Evolutionary conservation across 768 basidiomycete genomes (phyloP).

Genomic region (Aureoboletus auriporus): DNA sequence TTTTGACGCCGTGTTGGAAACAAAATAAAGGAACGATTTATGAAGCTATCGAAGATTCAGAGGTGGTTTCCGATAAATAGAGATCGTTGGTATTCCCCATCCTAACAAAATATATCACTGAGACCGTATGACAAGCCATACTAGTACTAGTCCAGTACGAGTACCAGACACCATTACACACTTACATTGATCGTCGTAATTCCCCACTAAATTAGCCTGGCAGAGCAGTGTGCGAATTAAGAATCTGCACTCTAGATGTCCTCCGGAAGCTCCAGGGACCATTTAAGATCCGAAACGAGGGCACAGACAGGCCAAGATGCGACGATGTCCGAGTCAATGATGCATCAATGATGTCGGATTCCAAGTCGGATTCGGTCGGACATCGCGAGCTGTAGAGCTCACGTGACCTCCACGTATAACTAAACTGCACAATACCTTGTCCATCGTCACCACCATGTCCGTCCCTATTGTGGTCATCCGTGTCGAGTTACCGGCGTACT

Average conservation of each 20-base stretch:
- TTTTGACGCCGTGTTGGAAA: slow-evolving; percentile 73
- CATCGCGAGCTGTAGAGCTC: neutral
- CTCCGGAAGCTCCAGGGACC: too few species aligned
- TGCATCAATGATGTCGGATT: too few species aligned
- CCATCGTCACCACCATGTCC: slow-evolving; percentile 16
- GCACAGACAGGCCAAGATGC: too few species aligned
- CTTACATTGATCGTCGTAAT: too few species aligned
- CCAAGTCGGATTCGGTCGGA: too few species aligned
- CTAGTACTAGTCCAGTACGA: slow-evolving; percentile 63
- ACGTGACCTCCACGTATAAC: slow-evolving; percentile 33
- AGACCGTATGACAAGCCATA: slow-evolving; percentile 52
- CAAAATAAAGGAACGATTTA: slow-evolving; percentile 63
- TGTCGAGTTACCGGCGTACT: slow-evolving; percentile 75
- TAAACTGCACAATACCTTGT: neutral
- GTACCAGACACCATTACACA: too few species aligned
- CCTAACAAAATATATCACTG: slow-evolving; percentile 60
- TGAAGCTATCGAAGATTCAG: slow-evolving; percentile 51
- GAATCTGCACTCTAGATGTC: too few species aligned
- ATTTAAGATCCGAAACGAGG: too few species aligned
- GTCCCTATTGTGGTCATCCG: slow-evolving; percentile 39
- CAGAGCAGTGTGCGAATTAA: too few species aligned
- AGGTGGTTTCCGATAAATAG: slow-evolving; percentile 64
- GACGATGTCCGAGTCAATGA: too few species aligned
- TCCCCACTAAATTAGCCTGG: too few species aligned
- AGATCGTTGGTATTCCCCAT: slow-evolving; percentile 63